Evolutionary conservation across 345 rosid species (phyloP), one percentile per base, ranked within the genome.

Genomic region (Mercurialis annua): DNA sequence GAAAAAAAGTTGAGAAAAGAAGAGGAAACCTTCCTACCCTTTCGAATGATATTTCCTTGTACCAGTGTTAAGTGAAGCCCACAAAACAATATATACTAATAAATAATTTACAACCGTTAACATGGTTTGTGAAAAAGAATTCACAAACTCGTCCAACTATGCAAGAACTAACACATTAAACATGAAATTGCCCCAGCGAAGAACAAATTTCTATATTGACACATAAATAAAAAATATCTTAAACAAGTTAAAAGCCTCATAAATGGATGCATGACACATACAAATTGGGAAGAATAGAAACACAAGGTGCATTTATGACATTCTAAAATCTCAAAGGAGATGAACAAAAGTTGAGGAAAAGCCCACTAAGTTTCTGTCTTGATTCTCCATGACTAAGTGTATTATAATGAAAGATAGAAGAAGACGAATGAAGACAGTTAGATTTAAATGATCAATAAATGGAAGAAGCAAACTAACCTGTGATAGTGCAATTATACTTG

Each of bases 401-500:
- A 6, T 59, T 21, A 5, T 51, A 40, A 9, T 34, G 4, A 12
- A 46, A 50, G 29, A 50, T 10, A 31, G 8, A 34, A 24, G 40
- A 61, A 14, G 12, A 47, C 15, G 23, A 29, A 51, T n/a, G 31
- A 65, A 53, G 59, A 47, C 8, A 20, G 43, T 10, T 62, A 55
- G 15, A 29, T 14, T 23, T 58, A 1, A n/a, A 20, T 51, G 23
- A 14, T 34, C 43, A 52, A 58, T 52, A 16, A 59, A 59, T 9
- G n/a, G 18, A 40, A 33, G 29, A 24, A 12, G 46, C 44, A 62
- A n/a, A 50, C 21, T 51, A 74, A 90, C 98, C 97, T 90, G 98
- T 8, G 97, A 76, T 23, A 90, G 76, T 57, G 93, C 94, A 57
- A 93, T 84, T 62, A 88, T 67, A 69, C 92, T 88, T 26, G 92